Conservation (phyloP, 192 early-diverging fungal species). For the Diversispora eburnea region DNA sequence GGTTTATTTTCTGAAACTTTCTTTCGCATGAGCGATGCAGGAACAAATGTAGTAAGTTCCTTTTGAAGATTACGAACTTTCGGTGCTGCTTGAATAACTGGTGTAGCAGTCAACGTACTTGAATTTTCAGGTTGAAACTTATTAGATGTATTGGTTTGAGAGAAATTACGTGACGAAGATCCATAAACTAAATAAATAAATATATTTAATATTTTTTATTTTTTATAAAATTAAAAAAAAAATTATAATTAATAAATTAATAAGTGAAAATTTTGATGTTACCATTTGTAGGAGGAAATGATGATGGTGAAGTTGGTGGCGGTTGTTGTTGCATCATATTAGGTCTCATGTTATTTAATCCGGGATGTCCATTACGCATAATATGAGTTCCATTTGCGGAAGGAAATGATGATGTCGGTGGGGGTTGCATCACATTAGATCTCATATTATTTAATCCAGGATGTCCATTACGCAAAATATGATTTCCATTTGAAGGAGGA, state of each 20-base stretch:
- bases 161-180: not conserved
- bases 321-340: constrained; percentile 14
- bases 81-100: constrained; percentile 73
- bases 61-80: constrained; percentile 78
- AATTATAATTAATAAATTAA: not conserved
- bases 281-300: constrained; percentile 2
- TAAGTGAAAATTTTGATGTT: too few species aligned
- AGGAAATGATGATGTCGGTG: constrained; percentile 4
- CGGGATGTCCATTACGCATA: not conserved
- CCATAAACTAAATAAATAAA: not conserved
- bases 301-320: not conserved
- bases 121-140: not conserved
- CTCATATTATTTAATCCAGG: not conserved
- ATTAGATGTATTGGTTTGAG: not conserved
- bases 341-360: not conserved
- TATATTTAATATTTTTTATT: too few species aligned
- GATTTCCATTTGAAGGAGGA: not conserved
- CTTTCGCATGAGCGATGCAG: constrained; percentile 56
- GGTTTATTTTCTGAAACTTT: constrained; percentile 40
- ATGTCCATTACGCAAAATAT: not conserved
- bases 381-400: not conserved
- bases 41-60: constrained; percentile 71
- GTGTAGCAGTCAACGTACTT: constrained; percentile 25
- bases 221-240: not conserved
- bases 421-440: constrained; percentile 9